Percentiles rank a stretch among this genome's conserved stretches.
Conservation (phyloP, 2,329 filamentous ascomycete genomes). For the Colletotrichum lupini region DNA sequence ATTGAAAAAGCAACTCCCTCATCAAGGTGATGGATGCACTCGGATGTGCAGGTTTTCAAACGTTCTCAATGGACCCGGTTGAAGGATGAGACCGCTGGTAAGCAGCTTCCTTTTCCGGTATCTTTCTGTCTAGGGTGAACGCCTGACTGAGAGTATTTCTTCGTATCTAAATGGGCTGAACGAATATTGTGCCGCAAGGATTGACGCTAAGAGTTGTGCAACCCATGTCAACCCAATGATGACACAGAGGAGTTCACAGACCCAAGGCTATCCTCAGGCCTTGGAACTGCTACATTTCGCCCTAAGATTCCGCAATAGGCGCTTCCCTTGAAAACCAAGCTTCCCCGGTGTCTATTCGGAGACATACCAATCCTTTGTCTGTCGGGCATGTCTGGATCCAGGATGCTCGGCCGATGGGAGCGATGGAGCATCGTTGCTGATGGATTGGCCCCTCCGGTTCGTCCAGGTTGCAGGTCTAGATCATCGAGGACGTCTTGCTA, state of each 20-base stretch:
- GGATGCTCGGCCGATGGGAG: neutral
- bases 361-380: neutral
- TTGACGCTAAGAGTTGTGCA: slow-evolving; percentile 9
- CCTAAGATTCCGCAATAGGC: neutral
- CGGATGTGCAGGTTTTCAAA: neutral
- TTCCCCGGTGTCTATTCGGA: neutral
- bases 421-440: neutral
- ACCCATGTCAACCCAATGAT: neutral
- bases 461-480: neutral
- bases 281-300: neutral
- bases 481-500: neutral
- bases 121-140: neutral
- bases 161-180: neutral
- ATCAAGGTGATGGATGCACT: neutral
- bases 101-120: slow-evolving; percentile 12
- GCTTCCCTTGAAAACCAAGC: neutral
- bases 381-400: neutral
- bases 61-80: neutral
- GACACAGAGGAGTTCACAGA: neutral
- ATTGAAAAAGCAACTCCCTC: too few relatives aligned
- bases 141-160: neutral
- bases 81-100: slow-evolving; percentile 8
- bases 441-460: neutral
- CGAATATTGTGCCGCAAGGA: slow-evolving; percentile 3
- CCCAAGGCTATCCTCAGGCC: neutral